Base-by-base conservation (phyloP, 2,329 filamentous ascomycete genomes). In the Fusarium sp. region DNA sequence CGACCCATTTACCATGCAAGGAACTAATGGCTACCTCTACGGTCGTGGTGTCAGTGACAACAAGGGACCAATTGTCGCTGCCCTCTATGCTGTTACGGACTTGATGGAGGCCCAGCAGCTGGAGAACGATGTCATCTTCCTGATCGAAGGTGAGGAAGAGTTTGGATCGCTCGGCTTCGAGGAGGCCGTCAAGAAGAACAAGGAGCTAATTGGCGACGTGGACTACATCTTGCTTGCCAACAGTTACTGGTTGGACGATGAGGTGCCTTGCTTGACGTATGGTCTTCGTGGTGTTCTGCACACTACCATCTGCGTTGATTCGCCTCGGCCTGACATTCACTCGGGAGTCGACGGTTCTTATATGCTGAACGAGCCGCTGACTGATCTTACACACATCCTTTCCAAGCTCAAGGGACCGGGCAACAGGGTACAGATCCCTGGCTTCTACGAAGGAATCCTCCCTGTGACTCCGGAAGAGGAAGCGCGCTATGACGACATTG, bases 201-300 rank as follows among this genome's bases (percentile, higher is more conserved):
- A 97, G 82, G 88, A 92, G 15, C 88, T 94, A 27, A 98, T 99
- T 76, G 97, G 97, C 2, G 88, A 94, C 11, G 91, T 99, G 3
- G 96, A 99, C 83, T 98, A 97, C 87, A 97, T 99, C 65, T 86
- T 99, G 35, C 86, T 99, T 40, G 96, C 97, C 25, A 99, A 99
- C 86, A 98, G 95, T 83, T 99, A 99, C 86, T 99, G 97, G 97
- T 88, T 99, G 2, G 95, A 98, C 80, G 96, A 99, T 79, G 93
- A 97, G 75, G 95, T 97, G 3, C 97, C 97, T 0, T 99, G 97
- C 81, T 85, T 99, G 66, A 99, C 97, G 0, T 99, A 99, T 72
- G 97, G 97, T 1, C 88, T 98, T 8, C 91, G 97, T 58, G 97
- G 97, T 27, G 96, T 99, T 30, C 92, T 99, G 25, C 96, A 98